Evolutionary conservation across 495 filamentous ascomycete species (phyloP).

Genomic region (Neurospora sublineolata): DNA sequence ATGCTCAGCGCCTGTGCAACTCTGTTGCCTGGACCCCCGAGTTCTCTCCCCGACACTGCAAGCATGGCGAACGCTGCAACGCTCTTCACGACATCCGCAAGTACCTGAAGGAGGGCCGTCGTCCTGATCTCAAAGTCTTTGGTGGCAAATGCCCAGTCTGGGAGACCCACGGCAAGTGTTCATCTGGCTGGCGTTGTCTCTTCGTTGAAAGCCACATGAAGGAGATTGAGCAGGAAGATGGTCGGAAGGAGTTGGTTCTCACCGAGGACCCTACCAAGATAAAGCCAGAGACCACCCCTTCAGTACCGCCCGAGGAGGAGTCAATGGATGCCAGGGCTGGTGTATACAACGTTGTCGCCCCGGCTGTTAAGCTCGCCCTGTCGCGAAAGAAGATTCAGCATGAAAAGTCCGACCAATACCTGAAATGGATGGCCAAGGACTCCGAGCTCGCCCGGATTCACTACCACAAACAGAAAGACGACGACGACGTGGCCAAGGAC

Average conservation of each 20-base stretch:
- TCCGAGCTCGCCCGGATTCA: conserved; percentile 42
- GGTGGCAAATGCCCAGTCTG: conserved; percentile 68
- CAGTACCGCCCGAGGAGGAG: not conserved
- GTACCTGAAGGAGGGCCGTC: conserved; percentile 74
- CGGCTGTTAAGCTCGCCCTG: conserved; percentile 55
- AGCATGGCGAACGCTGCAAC: conserved; percentile 65
- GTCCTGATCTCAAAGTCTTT: conserved; percentile 64
- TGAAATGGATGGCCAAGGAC: conserved; percentile 59
- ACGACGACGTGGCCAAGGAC: conserved; percentile 44
- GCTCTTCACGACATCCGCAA: conserved; percentile 70
- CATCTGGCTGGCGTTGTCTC: conserved; percentile 83
- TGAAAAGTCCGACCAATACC: conserved; percentile 62
- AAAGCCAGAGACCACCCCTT: conserved; percentile 5
- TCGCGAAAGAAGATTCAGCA: conserved; percentile 53
- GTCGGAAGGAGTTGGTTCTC: conserved; percentile 69
- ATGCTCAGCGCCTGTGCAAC: conserved; percentile 67
- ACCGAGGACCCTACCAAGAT: conserved; percentile 24
- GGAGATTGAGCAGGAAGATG: conserved; percentile 62
- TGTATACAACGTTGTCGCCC: conserved; percentile 60
- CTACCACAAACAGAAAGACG: conserved; percentile 33
- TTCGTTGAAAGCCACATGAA: conserved; percentile 72
- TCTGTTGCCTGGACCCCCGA: conserved; percentile 55
- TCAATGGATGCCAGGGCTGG: conserved; percentile 24
- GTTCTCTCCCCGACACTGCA: conserved; percentile 62
- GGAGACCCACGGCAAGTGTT: conserved; percentile 62